These are phyloP conservation scores for Aureobasidium mangrovei DNA, from an alignment of 2,329 filamentous ascomycete species.

Conservation along the genomic window DNA sequence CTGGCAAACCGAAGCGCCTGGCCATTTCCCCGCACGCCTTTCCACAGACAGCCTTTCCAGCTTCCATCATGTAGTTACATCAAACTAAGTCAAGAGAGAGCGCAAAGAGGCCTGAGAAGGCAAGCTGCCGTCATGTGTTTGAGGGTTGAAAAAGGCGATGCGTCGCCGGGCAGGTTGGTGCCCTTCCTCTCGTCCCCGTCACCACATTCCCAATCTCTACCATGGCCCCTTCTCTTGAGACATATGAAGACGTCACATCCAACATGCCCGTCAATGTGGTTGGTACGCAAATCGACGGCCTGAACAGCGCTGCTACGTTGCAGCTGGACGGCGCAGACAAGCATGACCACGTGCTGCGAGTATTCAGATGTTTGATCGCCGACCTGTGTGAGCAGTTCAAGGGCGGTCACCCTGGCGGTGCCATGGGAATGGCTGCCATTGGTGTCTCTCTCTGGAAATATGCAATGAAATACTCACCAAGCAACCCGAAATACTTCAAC, in stretches of 20 bases:
- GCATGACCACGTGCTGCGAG: conserved; percentile 45
- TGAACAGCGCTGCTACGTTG: conserved; percentile 15
- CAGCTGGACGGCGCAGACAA: conserved; percentile 24
- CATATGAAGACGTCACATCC: conserved; percentile 10
- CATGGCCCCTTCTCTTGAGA: conserved; percentile 11
- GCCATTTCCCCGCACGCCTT: background rate
- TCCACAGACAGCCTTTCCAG: background rate
- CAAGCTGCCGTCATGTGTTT: background rate
- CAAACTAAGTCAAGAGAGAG: background rate
- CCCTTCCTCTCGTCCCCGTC: background rate
- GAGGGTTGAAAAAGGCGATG: background rate
- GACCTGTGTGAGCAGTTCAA: conserved; percentile 63
- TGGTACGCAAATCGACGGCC: conserved; percentile 18
- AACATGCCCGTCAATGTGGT: conserved; percentile 19
- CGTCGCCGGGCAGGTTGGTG: background rate
- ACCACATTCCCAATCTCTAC: background rate
- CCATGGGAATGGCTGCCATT: conserved; percentile 55
- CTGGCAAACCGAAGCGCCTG: background rate
- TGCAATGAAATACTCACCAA: conserved; percentile 51
- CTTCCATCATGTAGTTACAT: background rate
- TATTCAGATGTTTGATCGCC: conserved; percentile 55
- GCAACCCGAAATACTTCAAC: conserved; percentile 50
- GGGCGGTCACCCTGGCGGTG: conserved; percentile 59
- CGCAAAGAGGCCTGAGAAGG: background rate
- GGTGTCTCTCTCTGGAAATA: conserved; percentile 55